A percentile compares a stretch with the other conserved stretches of the same genome.
phyloP scores from a whole-genome alignment of 2,329 filamentous ascomycete species.

The Epichloe scottii region DNA sequence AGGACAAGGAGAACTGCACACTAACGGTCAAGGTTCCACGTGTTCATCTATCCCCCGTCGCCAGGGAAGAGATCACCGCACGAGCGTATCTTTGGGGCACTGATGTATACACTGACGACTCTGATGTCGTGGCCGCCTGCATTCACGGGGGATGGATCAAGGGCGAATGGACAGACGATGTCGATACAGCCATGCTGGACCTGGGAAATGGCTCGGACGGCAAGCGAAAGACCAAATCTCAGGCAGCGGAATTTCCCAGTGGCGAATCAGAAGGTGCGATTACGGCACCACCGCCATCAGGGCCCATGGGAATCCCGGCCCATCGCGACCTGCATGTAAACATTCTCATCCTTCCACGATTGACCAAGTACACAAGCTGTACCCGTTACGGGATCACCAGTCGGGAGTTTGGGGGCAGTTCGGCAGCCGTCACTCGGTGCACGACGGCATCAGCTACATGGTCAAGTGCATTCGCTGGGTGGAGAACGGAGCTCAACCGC shows the following conservation, averaged over 20 bases:
- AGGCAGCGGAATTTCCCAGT: conserved; percentile 17
- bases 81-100: conserved; percentile 82
- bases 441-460: conserved; percentile 86
- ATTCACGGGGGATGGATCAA: conserved; percentile 89
- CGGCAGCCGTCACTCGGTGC: conserved; percentile 33
- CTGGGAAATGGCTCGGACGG: conserved; percentile 27
- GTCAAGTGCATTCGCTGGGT: conserved; percentile 76
- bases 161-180: conserved; percentile 72
- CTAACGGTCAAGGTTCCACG: conserved; percentile 79
- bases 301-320: conserved; percentile 50
- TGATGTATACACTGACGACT: conserved; percentile 91
- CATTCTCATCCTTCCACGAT: conserved; percentile 64
- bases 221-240: conserved; percentile 20
- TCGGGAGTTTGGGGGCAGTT: conserved; percentile 56
- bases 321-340: conserved; percentile 80
- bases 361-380: conserved; percentile 64
- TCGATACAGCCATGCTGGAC: conserved; percentile 57
- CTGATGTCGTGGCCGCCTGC: conserved; percentile 81
- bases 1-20: conserved; percentile 76
- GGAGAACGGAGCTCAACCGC: conserved; percentile 54
- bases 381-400: conserved; percentile 73
- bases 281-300: conserved; percentile 40
- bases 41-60: conserved; percentile 55
- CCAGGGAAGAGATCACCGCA: conserved; percentile 72
- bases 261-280: conserved; percentile 31